Evolutionary conservation across 768 basidiomycete species (phyloP).

Genomic region (Kwoniella mangroviensis): DNA sequence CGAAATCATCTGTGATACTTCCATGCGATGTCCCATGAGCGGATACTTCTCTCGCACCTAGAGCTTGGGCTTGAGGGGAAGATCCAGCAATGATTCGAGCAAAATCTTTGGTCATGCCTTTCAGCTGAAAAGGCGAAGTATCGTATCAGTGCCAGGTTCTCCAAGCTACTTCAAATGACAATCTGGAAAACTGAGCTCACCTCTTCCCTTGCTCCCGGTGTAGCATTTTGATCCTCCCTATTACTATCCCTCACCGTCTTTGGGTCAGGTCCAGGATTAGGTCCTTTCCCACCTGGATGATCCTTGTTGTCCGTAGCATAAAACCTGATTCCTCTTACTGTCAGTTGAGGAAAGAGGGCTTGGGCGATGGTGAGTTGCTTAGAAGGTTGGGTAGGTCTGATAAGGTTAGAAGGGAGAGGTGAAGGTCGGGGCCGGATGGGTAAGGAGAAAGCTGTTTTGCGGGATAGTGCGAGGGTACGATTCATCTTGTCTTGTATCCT

Average conservation of each 20-base stretch:
- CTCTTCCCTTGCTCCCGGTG: constrained; percentile 36
- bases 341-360: constrained; percentile 6
- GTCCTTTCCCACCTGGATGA: constrained; percentile 21
- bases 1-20: constrained; percentile 49
- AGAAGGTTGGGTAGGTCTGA: background rate
- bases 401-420: constrained; percentile 18
- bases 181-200: constrained; percentile 13
- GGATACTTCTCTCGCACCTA: constrained; percentile 45
- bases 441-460: constrained; percentile 6
- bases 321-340: background rate
- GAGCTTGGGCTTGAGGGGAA: constrained; percentile 27
- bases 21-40: constrained; percentile 35
- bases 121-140: constrained; percentile 20
- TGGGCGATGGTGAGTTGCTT: constrained; percentile 3
- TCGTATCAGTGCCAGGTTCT: background rate
- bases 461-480: constrained; percentile 22
- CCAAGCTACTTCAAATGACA: background rate
- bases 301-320: background rate
- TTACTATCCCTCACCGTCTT: constrained; percentile 15
- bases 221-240: constrained; percentile 33
- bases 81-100: constrained; percentile 53
- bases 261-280: constrained; percentile 16
- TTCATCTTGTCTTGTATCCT: constrained; percentile 16
- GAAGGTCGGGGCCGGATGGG: constrained; percentile 18
- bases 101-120: constrained; percentile 40